phyloP scores from a whole-genome alignment of 371 early-diverging fungal species.

The Encephalitozoon romaleae region DNA sequence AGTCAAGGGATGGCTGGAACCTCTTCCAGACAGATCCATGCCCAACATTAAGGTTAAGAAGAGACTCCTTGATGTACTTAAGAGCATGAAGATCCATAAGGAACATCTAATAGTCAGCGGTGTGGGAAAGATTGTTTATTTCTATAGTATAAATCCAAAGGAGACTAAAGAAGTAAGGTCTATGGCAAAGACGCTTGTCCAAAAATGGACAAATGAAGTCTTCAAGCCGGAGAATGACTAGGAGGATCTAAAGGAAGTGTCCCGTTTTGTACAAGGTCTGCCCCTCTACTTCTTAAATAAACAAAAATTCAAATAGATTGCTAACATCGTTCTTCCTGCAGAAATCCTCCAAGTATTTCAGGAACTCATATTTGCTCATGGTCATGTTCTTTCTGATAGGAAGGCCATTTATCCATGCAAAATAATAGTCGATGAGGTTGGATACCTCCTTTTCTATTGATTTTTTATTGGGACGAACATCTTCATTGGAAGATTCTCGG shows the following conservation, averaged over 20 bases:
- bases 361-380: conserved; percentile 44
- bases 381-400: conserved; percentile 27
- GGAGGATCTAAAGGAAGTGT: neutral
- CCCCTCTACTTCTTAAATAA: neutral
- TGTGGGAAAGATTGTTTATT: conserved; percentile 79
- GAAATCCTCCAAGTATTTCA: conserved; percentile 42
- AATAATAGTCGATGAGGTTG: conserved; percentile 44
- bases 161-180: conserved; percentile 68
- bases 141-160: conserved; percentile 78
- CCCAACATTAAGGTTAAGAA: conserved; percentile 80
- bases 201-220: conserved; percentile 56
- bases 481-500: neutral
- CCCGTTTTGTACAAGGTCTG: neutral
- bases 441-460: conserved; percentile 22
- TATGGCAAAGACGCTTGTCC: conserved; percentile 70
- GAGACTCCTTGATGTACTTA: conserved; percentile 69
- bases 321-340: conserved; percentile 19
- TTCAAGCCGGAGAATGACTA: conserved; percentile 25
- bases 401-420: conserved; percentile 41
- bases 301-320: conserved; percentile 23
- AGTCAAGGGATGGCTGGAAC: conserved; percentile 84
- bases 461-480: neutral
- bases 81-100: conserved; percentile 70
- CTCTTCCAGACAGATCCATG: conserved; percentile 79
- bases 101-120: conserved; percentile 74